Percentiles rank a stretch among this genome's conserved stretches.
phyloP scores from a whole-genome alignment of 2,329 filamentous ascomycete genomes.

The Albophoma yamanashiensis region DNA sequence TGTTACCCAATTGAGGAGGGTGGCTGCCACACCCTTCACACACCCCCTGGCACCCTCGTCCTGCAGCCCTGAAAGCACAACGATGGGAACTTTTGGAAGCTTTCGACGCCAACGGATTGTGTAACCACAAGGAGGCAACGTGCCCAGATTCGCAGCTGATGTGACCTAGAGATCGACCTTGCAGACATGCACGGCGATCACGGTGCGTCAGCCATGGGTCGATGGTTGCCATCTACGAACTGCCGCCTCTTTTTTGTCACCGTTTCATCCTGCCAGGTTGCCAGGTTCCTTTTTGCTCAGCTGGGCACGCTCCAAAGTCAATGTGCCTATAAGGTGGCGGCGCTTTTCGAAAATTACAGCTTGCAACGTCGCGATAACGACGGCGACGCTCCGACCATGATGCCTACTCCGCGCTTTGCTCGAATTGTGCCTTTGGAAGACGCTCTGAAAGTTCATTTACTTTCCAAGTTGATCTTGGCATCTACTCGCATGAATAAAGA shows the following conservation, averaged over 20 bases:
- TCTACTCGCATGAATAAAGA: no score
- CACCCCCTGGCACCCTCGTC: not conserved
- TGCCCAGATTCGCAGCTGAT: not conserved
- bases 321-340: not conserved
- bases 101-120: not conserved
- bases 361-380: not conserved
- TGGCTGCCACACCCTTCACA: not conserved
- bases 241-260: not conserved
- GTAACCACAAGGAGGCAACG: not conserved
- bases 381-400: not conserved
- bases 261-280: not conserved
- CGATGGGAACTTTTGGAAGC: constrained; percentile 2
- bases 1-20: not conserved
- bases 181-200: not conserved
- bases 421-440: not conserved
- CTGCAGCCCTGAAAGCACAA: not conserved
- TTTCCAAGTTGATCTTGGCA: not conserved
- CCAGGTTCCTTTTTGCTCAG: not conserved
- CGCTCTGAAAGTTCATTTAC: no score
- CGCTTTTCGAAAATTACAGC: not conserved
- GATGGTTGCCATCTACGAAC: not conserved
- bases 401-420: not conserved
- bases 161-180: constrained; percentile 1
- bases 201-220: not conserved
- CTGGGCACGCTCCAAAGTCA: not conserved